phyloP scores from a whole-genome alignment of 140 eudicot species.

The Stevia rebaudiana region DNA sequence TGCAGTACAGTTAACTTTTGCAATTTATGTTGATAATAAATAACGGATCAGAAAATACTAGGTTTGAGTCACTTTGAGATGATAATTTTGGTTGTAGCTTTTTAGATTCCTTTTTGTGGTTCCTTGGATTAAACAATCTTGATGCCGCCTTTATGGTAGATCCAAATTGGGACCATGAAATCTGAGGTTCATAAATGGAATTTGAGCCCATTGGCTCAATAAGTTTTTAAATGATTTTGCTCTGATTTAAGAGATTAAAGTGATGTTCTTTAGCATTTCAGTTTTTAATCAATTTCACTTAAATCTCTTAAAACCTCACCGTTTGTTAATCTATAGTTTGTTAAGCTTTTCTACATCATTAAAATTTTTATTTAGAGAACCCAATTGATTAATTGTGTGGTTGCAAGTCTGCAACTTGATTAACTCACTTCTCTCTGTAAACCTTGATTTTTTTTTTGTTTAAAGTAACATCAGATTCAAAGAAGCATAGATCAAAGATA shows the following conservation, averaged over 20 bases:
- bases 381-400: not conserved
- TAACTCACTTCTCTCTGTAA: not conserved
- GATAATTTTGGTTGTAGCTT: not conserved
- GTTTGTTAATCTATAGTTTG: not conserved
- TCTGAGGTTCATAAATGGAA: no score
- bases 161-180: not conserved
- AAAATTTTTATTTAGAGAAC: no score
- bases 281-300: not conserved
- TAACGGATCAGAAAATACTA: no score
- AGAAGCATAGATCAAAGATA: constrained; percentile 37
- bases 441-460: constrained; percentile 17
- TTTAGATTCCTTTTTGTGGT: not conserved
- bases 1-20: not conserved
- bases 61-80: no score
- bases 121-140: not conserved
- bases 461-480: constrained; percentile 37
- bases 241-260: no score
- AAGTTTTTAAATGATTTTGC: no score
- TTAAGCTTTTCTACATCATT: no score
- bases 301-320: not conserved
- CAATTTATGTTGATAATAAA: not conserved
- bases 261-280: no score
- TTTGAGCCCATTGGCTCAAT: no score
- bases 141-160: not conserved
- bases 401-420: not conserved